Base-by-base conservation (phyloP, 2,329 filamentous ascomycete genomes). In the Alternaria sp. region DNA sequence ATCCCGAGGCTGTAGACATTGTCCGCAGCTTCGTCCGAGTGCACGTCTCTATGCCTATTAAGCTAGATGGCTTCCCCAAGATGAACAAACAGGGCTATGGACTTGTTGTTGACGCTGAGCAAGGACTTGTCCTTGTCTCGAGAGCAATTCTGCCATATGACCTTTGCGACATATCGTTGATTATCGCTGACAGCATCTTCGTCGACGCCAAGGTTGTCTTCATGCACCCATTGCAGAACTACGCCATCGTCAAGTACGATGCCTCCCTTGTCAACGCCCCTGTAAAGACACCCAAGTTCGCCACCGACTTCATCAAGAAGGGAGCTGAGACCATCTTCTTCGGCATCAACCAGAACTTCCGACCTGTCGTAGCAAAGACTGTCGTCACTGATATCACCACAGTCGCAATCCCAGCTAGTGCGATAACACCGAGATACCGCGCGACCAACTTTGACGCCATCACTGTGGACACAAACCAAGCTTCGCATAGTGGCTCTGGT, bases 321-420 rank as follows among this genome's bases (percentile, higher is more conserved):
- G 95, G 95, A 34, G 92, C 93, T 48, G 90, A 94, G 56, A 97
- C 93, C 0, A 93, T 97, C 67, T 99, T 99, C 79, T 90, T 99
- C 63, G 96, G 95, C n/a, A 96, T 97, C 81, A 99, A 99, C 75
- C 89, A 96, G 66, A 98, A 97, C 66, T 90, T 94, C 61, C 88
- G 94, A 34, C 92, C 97, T 39, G 94, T 98, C 4, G 92, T 97
- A 68, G 91, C 93, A 5, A 93, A 96, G 69, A 98, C 95, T 0
- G 92, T 90, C 0, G 93, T 99, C 13, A 99, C 96, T 0, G 95
- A 99, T 76, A 96, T 99, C 72, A 98, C 94, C 10, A 95, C 95
- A 2, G 95, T 98, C 3, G 92, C 93, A 0, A 98, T 99, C 61
- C 96, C 95, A 0, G 93, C 95, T 26, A 98, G 96, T 78, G 90